These are phyloP conservation scores for Forsythia suspensa DNA, from an alignment of 257 asterid genomes.

Conservation along the genomic window DNA sequence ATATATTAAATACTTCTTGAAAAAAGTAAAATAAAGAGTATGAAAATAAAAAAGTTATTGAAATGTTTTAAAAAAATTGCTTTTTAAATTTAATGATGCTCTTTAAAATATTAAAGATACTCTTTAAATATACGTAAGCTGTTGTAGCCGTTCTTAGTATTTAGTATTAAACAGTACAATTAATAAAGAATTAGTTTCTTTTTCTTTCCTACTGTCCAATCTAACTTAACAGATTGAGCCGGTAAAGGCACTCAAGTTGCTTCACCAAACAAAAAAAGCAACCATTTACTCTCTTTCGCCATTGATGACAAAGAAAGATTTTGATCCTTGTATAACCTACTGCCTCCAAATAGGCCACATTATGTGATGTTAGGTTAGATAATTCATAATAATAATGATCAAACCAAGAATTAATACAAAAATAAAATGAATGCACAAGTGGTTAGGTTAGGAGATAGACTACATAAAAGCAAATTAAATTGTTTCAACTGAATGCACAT, in stretches of 20 bases:
- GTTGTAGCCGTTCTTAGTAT: too few species aligned
- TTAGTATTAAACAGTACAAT: too few species aligned
- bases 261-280: not conserved
- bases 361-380: not conserved
- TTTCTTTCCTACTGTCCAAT: not conserved
- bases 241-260: not conserved
- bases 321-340: not conserved
- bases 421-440: constrained; percentile 17
- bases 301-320: not conserved
- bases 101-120: too few species aligned
- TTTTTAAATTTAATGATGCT: too few species aligned
- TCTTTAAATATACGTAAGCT: too few species aligned
- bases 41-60: too few species aligned
- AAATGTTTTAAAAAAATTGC: too few species aligned
- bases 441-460: constrained; percentile 28
- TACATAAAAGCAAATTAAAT: constrained; percentile 26
- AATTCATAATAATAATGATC: not conserved
- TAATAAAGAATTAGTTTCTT: too few species aligned
- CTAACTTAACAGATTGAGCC: not conserved
- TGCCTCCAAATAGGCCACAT: not conserved
- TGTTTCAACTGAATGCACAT: constrained; percentile 35
- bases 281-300: not conserved
- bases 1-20: too few species aligned
- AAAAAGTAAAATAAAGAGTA: too few species aligned
- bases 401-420: not conserved